Evolutionary conservation across 1,139 yeast species (phyloP).

Genomic region (Zygosaccharomyces pseudobailii): DNA sequence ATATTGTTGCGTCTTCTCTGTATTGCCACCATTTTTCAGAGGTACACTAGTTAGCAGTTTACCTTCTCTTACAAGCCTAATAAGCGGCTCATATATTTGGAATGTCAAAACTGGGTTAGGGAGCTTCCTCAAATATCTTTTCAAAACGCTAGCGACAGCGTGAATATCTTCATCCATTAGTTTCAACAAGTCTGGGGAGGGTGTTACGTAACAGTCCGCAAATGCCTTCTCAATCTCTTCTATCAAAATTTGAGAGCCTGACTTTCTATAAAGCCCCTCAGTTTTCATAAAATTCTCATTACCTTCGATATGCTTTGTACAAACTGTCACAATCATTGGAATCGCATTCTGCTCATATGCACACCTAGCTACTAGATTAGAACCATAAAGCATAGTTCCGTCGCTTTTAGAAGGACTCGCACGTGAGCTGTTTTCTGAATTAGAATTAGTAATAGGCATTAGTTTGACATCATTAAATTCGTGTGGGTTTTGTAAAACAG

Average conservation of each 20-base stretch:
- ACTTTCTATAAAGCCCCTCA: constrained; percentile 88
- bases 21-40: constrained; percentile 8
- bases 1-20: constrained; percentile 6
- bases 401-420: constrained; percentile 12
- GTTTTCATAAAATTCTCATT: constrained; percentile 53
- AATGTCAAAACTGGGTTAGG: constrained; percentile 83
- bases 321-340: constrained; percentile 68
- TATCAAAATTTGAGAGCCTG: constrained; percentile 67
- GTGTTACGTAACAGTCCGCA: constrained; percentile 26
- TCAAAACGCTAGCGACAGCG: constrained; percentile 81
- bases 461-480: constrained; percentile 35
- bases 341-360: constrained; percentile 54
- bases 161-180: constrained; percentile 62
- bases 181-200: constrained; percentile 37
- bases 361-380: constrained; percentile 53
- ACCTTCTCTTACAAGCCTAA: constrained; percentile 42
- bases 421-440: constrained; percentile 10
- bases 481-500: constrained; percentile 33
- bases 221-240: constrained; percentile 35
- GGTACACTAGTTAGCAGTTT: constrained; percentile 31
- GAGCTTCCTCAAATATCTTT: constrained; percentile 76
- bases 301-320: constrained; percentile 73
- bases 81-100: constrained; percentile 60
- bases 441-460: constrained; percentile 19
- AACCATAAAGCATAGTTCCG: constrained; percentile 22